Base-by-base conservation (phyloP, 331 rosid species). In the Arachis monticola region DNA sequence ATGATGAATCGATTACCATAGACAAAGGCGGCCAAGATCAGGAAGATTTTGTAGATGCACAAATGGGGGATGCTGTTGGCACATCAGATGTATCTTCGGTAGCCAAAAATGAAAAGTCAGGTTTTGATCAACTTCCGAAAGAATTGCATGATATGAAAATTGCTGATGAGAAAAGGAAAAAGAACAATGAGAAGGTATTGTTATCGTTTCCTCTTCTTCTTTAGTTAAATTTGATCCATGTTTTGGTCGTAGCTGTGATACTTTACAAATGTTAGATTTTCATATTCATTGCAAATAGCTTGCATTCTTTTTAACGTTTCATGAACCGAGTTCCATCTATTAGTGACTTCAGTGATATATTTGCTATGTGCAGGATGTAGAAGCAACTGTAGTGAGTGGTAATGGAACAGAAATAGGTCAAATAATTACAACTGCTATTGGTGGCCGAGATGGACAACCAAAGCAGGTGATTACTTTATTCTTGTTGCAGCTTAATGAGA, bases 361-460 rank as follows among this genome's bases (percentile, higher is more conserved):
- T 77, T 83, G 58, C 67, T 76, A 22, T 35, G 11, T 68, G 73
- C 80, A 92, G 97, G 96, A 90, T 48, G 58, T 84, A 74, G 97
- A 87, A 79, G 82, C 93, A 71, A 64, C 81, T 72, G 11, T 85
- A 41, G 83, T 90, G 73, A 88, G 75, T 73, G 92, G 97, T 45
- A 85, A 85, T 77, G 96, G 96, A 69, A 84, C 96, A 51, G 97
- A 92, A 82, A 77, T 96, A 10, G 97, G 97, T 58, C 96, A 92
- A 80, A 80, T 92, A 75, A 92, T 92, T 72, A 83, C 92, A 22
- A 90, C 96, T 35, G 83, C 90, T 45, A 87, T 92, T 38, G 89
- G 88, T 62, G 97, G 97, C 68, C 84, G 67, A 61, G 85, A 92
- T 76, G 97, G 97, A 76, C 85, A 85, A 45, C 93, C 94, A 10